Base-by-base conservation (phyloP, 164 flowering plant genomes). In the Vitis amurensis region DNA sequence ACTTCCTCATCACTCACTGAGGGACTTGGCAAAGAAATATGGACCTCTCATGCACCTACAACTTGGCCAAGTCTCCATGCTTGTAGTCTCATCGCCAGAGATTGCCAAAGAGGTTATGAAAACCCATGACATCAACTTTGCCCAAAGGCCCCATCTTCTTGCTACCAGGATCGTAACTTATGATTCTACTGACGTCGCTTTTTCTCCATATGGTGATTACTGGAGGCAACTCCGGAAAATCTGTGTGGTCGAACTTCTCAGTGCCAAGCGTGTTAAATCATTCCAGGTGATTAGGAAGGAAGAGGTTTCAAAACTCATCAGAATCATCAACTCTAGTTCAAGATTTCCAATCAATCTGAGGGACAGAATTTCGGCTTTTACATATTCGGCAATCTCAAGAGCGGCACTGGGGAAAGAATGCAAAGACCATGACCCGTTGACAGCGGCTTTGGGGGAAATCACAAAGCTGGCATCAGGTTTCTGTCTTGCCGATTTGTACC, bases 141-240 rank as follows among this genome's bases (percentile, higher is more conserved):
- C 82, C 0, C 23, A 58, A 9, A 48, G 82, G 30, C 77, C 83
- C 8, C 9, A 31, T 1, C 4, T 37, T 47, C 60, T 73, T 2
- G 44, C 65, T 3, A 14, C 59, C 0, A 48, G 57, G 44, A 61
- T 72, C 5, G 1, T 67, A 3, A 1, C 70, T 29, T 77, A 79
- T 31, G 61, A 71, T 5, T 64, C 51, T 56, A 57, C 12, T 0
- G 74, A 77, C 55, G 13, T 82, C 0, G 67, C 29, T 2, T 74
- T 77, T 11, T 19, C 76, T 17, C 80, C 78, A 1, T 77, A 76
- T 37, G 77, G 78, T 23, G 69, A 71, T 17, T 78, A 80, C 53
- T 80, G 86, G 83, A 66, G 79, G n/a, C 75, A 78, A 44, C 37
- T 31, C 44, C 6, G 44, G 6, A 31, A 31, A 31, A 3, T 31